phyloP scores from a whole-genome alignment of 306 rosid genomes.

The Lathyrus sativus region DNA sequence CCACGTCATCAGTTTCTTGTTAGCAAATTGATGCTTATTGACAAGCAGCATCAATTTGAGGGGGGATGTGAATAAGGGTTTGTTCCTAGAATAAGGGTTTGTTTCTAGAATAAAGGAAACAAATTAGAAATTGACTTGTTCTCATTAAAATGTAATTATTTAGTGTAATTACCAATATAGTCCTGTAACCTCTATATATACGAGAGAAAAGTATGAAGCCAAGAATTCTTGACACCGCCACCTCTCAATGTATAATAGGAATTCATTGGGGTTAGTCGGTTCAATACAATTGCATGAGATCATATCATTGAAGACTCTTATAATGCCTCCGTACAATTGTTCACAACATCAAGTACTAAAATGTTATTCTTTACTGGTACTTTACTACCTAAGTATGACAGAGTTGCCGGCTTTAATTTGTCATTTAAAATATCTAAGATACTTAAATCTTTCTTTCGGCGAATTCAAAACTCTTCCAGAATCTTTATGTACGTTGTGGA shows the following conservation, averaged over 20 bases:
- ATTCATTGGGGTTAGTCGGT: fast-evolving
- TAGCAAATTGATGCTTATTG: too few relatives aligned
- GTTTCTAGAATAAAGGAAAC: too few relatives aligned
- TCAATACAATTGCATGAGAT: not conserved
- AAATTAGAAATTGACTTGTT: too few relatives aligned
- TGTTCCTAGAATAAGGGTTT: too few relatives aligned
- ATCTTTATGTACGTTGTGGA: not conserved
- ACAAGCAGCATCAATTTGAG: too few relatives aligned
- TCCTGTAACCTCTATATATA: too few relatives aligned
- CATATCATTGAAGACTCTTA: not conserved
- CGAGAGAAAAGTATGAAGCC: too few relatives aligned
- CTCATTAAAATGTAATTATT: too few relatives aligned
- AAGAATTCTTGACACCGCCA: too few relatives aligned
- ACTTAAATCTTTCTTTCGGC: not conserved
- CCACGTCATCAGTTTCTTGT: too few relatives aligned
- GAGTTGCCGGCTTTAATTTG: not conserved
- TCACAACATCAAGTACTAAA: not conserved
- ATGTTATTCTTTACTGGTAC: not conserved
- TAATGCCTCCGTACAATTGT: not conserved
- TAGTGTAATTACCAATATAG: too few relatives aligned
- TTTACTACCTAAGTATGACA: fast-evolving
- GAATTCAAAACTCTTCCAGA: not conserved
- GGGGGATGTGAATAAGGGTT: too few relatives aligned
- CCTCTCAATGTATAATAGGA: not conserved
- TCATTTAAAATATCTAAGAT: constrained; percentile 23